Base-by-base conservation (phyloP, 768 basidiomycete genomes). In the Sarcodon aspratus region DNA sequence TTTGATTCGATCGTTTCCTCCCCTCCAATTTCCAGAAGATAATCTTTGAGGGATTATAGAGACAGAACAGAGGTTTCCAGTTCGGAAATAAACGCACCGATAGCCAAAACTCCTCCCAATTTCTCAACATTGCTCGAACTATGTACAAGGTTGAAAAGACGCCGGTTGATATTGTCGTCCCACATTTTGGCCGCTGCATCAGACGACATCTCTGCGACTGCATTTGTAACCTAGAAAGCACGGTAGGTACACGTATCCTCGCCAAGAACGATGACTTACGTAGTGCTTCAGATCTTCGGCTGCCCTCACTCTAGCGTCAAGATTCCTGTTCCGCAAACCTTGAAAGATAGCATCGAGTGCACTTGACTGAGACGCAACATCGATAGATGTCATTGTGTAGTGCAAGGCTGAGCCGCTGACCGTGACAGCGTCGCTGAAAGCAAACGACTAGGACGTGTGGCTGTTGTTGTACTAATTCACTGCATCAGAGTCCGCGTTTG, bases 71-170 rank as follows among this genome's bases (percentile, higher is more conserved):
- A 27, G 21, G 21, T 27, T 27, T 27, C 21, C 44, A 34, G 12
- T 21, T 11, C 18, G 21, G 33, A 34, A 18, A 36, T 44, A 47
- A 32, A 54, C 77, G 54, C 54, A 90, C 91, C 86, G 59, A 96
- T 96, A 18, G 92, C 93, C 48, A 84, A 64, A 33, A 97, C 68
- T 33, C 91, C 93, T 11, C 91, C 94, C 48, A 92, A 76, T 54
- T 87, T 85, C 62, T 94, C 91, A 18, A 73, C 69, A 46, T 73
- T 77, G 59, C 79, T 82, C 59, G 81, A 80, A 57, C 85, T 87
- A 59, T 93, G 89, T 50, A 87, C 82, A 42, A 92, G 74, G 55
- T 86, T 83, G 59, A 91, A 89, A 47, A 94, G 69, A 35, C 80
- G 70, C 53, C 78, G 74, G 60, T 82, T 91, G 56, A 94, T 84